Evolutionary conservation across 2,329 filamentous ascomycete species (phyloP).

Genomic region (Apiospora koreana): DNA sequence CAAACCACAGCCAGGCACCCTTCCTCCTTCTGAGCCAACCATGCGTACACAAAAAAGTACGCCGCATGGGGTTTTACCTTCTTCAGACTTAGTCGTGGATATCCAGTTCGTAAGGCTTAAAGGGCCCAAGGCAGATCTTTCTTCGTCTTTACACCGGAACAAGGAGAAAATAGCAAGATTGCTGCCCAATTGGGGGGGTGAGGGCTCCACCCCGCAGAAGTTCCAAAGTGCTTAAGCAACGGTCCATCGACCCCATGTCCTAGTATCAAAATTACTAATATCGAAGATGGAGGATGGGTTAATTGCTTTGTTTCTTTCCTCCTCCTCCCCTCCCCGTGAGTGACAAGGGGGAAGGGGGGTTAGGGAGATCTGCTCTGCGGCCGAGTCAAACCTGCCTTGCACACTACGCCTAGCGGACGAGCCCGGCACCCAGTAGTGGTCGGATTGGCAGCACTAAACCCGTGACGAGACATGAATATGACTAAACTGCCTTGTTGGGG

Average conservation of each 20-base stretch:
- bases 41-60: too few species aligned
- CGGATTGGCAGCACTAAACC: not conserved
- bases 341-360: not conserved
- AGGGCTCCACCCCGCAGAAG: not conserved
- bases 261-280: conserved; percentile 5
- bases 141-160: too few species aligned
- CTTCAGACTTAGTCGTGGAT: too few species aligned
- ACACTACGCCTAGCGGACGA: not conserved
- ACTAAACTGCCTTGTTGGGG: not conserved
- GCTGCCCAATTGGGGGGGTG: too few species aligned
- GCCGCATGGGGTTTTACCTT: too few species aligned
- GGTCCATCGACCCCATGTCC: not conserved
- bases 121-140: too few species aligned
- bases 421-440: not conserved
- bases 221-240: not conserved
- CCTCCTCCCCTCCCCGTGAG: not conserved
- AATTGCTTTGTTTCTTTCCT: not conserved
- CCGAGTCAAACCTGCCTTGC: conserved; percentile 1
- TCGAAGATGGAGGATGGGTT: not conserved
- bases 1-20: too few species aligned
- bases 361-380: not conserved
- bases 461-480: not conserved
- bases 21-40: too few species aligned
- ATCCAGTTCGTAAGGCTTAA: too few species aligned
- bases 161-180: too few species aligned